phyloP scores from a whole-genome alignment of 208 protist genomes.

The Trypanosoma lewisi region DNA sequence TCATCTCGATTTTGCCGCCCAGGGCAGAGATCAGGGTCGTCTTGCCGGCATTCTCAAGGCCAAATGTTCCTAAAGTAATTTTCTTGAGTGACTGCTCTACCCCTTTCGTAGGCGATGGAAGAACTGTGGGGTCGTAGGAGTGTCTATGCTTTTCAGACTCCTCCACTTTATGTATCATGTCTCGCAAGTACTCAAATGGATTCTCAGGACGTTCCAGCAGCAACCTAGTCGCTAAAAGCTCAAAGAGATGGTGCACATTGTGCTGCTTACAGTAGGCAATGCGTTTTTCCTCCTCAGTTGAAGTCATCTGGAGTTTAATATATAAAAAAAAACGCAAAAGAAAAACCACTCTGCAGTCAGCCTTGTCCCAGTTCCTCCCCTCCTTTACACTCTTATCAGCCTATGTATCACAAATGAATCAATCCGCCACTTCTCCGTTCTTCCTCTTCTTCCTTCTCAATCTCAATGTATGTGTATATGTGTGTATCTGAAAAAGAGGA shows the following conservation, averaged over 20 bases:
- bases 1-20: conserved; percentile 93
- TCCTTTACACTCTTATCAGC: conserved; percentile 1
- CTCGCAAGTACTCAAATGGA: conserved; percentile 81
- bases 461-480: background rate
- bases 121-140: conserved; percentile 77
- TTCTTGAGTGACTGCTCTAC: conserved; percentile 27
- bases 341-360: no score
- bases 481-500: no score
- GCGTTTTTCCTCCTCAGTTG: conserved; percentile 72
- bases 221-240: conserved; percentile 85
- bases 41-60: conserved; percentile 95
- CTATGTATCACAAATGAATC: background rate
- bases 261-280: conserved; percentile 83
- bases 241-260: conserved; percentile 92
- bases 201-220: conserved; percentile 86
- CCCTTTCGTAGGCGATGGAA: conserved; percentile 37
- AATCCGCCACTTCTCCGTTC: no score
- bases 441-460: background rate
- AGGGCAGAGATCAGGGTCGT: conserved; percentile 98
- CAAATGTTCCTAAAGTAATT: conserved; percentile 86
- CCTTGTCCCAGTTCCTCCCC: background rate
- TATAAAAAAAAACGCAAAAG: no score
- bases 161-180: conserved; percentile 70
- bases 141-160: conserved; percentile 70
- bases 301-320: conserved; percentile 3